Evolutionary conservation across 1,139 yeast genomes (phyloP), one percentile per base, ranked within the genome.

Genomic region (Pichia sp.): DNA sequence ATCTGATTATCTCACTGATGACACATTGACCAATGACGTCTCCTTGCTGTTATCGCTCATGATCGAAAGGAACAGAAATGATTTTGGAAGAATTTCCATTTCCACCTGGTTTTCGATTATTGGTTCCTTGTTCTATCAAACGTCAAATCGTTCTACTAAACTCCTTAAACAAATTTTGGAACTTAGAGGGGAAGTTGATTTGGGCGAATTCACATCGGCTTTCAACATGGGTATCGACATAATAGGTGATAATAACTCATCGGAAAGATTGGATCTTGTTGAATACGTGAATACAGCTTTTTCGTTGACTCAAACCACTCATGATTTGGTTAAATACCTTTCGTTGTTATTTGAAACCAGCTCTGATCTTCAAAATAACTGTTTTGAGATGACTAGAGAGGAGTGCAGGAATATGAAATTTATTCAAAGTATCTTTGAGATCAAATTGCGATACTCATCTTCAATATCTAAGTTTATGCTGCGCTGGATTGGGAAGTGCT

Each of bases 401-500:
- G 25, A 29, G 7, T 8, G 41, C 27, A 12, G 8, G 10, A 28
- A 41, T 10, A 29, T 29, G 3, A 14, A 27, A 1, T 26, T 38
- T 14, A 47, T 49, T 13, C 50, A 48, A 28, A 34, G 33, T 9
- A 22, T 51, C 2, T 52, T 40, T 33, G 37, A 41, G 10, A 30
- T 51, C 4, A 51, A 48, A 22, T 18, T 22, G 0, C 28, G 37
- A 3, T 38, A 37, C 22, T 16, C 39, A 0, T 4, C 35, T 27
- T 6, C 29, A 16, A 5, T 47, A 7, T 40, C 51, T 1, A 22
- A 24, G 3, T 6, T 27, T 1, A 63, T 69, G 40, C 52, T 52
- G 3, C 17, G 52, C 1, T 73, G 77, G 72, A 56, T 64, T 33
- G 67, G 69, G 0, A 55, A 58, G 13, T 65, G 64, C 38, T 48